Evolutionary conservation across 768 basidiomycete genomes (phyloP).

Genomic region (Boletus reticuloceps): DNA sequence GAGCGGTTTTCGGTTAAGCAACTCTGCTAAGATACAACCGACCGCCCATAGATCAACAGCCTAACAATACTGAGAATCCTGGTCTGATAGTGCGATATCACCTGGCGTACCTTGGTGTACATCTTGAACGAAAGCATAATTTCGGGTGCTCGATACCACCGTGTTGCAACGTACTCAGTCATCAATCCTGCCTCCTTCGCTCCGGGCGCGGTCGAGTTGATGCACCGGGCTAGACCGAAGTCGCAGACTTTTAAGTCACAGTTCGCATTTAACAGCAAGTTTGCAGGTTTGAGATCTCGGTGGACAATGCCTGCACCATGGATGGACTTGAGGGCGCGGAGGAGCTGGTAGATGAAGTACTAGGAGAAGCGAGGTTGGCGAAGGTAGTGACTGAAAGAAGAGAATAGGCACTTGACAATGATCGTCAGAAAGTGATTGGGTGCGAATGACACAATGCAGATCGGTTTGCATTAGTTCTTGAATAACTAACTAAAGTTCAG

Average conservation of each 20-base stretch:
- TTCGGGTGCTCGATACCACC: slow-evolving; percentile 93
- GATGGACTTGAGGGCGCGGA: slow-evolving; percentile 85
- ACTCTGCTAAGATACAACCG: slow-evolving; percentile 77
- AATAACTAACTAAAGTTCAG: slow-evolving; percentile 47
- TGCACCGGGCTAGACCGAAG: slow-evolving; percentile 77
- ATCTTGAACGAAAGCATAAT: slow-evolving; percentile 95
- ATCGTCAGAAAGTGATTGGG: slow-evolving; percentile 87
- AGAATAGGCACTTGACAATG: slow-evolving; percentile 63
- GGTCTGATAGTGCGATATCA: slow-evolving; percentile 8
- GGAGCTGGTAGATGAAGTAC: slow-evolving; percentile 83
- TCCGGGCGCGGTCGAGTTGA: slow-evolving; percentile 48
- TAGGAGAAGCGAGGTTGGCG: slow-evolving; percentile 29
- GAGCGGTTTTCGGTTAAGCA: slow-evolving; percentile 75
- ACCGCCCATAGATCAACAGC: slow-evolving; percentile 78
- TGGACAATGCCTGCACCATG: slow-evolving; percentile 84
- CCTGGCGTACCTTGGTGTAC: slow-evolving; percentile 60
- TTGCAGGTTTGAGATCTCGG: slow-evolving; percentile 82
- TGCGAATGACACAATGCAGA: slow-evolving; percentile 87
- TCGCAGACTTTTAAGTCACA: slow-evolving; percentile 90
- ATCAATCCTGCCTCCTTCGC: slow-evolving; percentile 67
- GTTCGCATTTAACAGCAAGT: slow-evolving; percentile 84
- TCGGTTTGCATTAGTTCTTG: slow-evolving; percentile 92
- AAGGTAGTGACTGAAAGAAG: neutral
- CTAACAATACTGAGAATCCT: slow-evolving; percentile 23
- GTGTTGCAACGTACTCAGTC: slow-evolving; percentile 87